Evolutionary conservation across 495 filamentous ascomycete genomes (phyloP).

Genomic region (Neurospora sp.): DNA sequence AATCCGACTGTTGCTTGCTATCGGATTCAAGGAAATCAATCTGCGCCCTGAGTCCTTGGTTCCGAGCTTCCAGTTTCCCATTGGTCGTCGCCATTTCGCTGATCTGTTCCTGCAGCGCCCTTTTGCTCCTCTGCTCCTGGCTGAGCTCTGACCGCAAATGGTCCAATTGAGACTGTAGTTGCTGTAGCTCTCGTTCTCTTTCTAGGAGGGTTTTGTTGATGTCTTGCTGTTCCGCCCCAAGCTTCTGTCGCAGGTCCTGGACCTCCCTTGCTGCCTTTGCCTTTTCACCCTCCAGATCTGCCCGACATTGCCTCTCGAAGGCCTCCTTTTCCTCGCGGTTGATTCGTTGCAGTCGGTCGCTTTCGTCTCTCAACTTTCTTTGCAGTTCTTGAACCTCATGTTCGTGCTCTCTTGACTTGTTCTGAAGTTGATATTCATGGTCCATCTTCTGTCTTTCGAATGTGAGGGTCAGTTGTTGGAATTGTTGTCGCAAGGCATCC

Average conservation of each 20-base stretch:
- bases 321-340: constrained; percentile 39
- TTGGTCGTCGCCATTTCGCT: constrained; percentile 52
- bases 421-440: constrained; percentile 31
- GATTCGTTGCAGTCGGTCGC: constrained; percentile 15
- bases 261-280: constrained; percentile 50
- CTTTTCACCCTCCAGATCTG: constrained; percentile 50
- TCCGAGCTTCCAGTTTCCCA: constrained; percentile 59
- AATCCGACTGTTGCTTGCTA: constrained; percentile 70
- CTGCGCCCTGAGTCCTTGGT: constrained; percentile 61
- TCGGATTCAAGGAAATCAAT: constrained; percentile 85
- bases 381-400: constrained; percentile 27
- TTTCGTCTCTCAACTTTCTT: constrained; percentile 25
- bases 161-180: constrained; percentile 43
- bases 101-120: constrained; percentile 39
- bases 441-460: constrained; percentile 22
- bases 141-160: constrained; percentile 48
- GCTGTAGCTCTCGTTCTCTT: constrained; percentile 50
- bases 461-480: constrained; percentile 16
- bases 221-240: constrained; percentile 53
- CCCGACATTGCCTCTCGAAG: constrained; percentile 21
- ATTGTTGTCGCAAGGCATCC: constrained; percentile 40
- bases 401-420: constrained; percentile 23
- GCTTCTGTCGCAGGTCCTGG: constrained; percentile 49
- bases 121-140: constrained; percentile 32
- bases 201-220: constrained; percentile 50